Conservation (phyloP, 192 early-diverging fungal genomes). For the Umbelopsis isabellina region DNA sequence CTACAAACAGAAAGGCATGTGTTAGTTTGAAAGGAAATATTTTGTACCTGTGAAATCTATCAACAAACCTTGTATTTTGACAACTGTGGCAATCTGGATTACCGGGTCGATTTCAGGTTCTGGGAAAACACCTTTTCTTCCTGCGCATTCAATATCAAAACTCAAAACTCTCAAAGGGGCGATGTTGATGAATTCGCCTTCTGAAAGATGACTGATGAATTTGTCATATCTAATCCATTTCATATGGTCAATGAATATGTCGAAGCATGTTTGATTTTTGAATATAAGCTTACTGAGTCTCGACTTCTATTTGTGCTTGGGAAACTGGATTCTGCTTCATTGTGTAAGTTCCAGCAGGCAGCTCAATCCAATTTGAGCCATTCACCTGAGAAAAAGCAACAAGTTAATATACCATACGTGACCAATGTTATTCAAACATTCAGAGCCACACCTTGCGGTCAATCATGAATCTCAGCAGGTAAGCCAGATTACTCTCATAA, state of each 20-base stretch:
- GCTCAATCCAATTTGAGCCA: conserved; percentile 93
- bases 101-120: conserved; percentile 90
- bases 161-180: conserved; percentile 94
- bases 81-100: conserved; percentile 96
- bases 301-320: conserved; percentile 82
- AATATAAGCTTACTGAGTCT: conserved; percentile 53
- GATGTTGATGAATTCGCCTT: conserved; percentile 90
- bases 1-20: conserved; percentile 35
- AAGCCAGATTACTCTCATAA: conserved; percentile 91
- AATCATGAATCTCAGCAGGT: conserved; percentile 93
- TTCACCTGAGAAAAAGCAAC: conserved; percentile 49
- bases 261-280: neutral
- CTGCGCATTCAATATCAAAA: conserved; percentile 99
- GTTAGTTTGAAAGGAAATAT: neutral
- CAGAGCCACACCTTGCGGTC: conserved; percentile 64
- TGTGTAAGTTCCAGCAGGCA: conserved; percentile 75
- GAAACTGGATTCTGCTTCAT: conserved; percentile 53
- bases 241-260: neutral
- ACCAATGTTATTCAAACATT: neutral
- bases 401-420: neutral
- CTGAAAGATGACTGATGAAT: conserved; percentile 82
- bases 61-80: conserved; percentile 80
- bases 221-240: conserved; percentile 60
- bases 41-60: neutral
- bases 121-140: conserved; percentile 93